Evolutionary conservation across 2,329 filamentous ascomycete species (phyloP).

Genomic region (Sporothrix sp.): DNA sequence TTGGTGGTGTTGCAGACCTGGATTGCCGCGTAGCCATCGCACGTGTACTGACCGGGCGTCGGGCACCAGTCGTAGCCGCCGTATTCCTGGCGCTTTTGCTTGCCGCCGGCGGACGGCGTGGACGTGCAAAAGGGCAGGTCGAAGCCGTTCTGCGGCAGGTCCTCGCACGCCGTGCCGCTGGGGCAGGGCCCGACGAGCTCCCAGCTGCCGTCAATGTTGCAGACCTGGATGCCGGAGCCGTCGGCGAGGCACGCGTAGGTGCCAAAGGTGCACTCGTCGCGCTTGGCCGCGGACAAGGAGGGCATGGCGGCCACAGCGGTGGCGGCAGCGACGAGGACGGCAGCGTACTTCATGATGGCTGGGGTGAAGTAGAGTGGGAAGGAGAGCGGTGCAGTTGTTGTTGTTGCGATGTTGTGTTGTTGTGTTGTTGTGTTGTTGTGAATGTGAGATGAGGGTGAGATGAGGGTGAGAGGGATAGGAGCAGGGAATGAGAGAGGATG

Average conservation of each 20-base stretch:
- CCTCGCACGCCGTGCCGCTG: slow-evolving; percentile 18
- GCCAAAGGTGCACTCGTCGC: slow-evolving; percentile 20
- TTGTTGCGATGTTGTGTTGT: background rate
- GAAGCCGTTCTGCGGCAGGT: slow-evolving; percentile 21
- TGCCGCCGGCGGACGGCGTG: slow-evolving; percentile 6
- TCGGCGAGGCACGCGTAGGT: slow-evolving; percentile 21
- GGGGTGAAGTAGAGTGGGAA: background rate
- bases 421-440: background rate
- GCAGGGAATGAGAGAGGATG: background rate
- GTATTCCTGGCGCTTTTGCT: slow-evolving; percentile 15
- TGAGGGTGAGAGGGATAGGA: background rate
- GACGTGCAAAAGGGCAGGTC: slow-evolving; percentile 22
- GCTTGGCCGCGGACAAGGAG: slow-evolving; percentile 2
- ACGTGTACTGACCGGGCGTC: slow-evolving; percentile 20
- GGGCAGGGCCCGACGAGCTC: slow-evolving; percentile 22
- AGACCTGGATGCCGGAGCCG: slow-evolving; percentile 21
- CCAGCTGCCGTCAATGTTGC: slow-evolving; percentile 19
- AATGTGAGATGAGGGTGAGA: background rate
- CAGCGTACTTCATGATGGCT: slow-evolving; percentile 12
- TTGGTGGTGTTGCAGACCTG: slow-evolving; percentile 21
- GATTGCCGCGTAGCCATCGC: slow-evolving; percentile 20
- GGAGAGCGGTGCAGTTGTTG: background rate
- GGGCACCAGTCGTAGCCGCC: slow-evolving; percentile 14
- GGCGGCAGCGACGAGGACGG: slow-evolving; percentile 10
- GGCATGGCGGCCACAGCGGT: slow-evolving; percentile 10